Percentiles rank a stretch among this genome's conserved stretches.
These are phyloP conservation scores for Sapria himalayana DNA, from an alignment of 345 rosid species.

Conservation along the genomic window DNA sequence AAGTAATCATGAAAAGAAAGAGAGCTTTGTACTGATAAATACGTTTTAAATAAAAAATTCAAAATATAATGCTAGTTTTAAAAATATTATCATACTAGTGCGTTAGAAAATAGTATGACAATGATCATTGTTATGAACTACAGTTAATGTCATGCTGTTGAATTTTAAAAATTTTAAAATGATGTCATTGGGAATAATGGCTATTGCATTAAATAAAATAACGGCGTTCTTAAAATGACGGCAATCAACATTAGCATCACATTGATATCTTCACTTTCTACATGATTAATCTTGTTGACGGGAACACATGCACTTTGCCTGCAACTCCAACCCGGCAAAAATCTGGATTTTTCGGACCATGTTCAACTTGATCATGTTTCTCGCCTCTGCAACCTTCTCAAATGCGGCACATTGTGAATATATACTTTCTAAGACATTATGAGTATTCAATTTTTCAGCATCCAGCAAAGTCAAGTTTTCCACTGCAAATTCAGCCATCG, in stretches of 20 bases:
- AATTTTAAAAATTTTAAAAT: too few species aligned
- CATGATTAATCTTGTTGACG: slow-evolving; percentile 6
- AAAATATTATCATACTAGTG: too few species aligned
- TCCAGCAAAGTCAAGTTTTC: slow-evolving; percentile 10
- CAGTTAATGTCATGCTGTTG: too few species aligned
- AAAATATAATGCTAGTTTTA: too few species aligned
- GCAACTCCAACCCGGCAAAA: slow-evolving; percentile 12
- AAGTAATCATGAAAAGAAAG: too few species aligned
- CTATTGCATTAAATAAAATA: too few species aligned
- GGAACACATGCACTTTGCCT: slow-evolving; percentile 8
- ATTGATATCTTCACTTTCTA: slow-evolving; percentile 4
- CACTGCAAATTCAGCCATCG: slow-evolving; percentile 8
- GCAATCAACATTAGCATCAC: slow-evolving; percentile 1
- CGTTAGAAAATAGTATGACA: too few species aligned
- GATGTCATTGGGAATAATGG: too few species aligned
- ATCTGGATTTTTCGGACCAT: slow-evolving; percentile 9
- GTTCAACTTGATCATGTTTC: slow-evolving; percentile 12
- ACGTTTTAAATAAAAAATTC: too few species aligned
- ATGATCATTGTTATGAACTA: too few species aligned
- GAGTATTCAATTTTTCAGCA: slow-evolving; percentile 4
- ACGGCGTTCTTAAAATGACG: too few species aligned
- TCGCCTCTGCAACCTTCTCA: slow-evolving; percentile 18
- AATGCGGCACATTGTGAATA: slow-evolving; percentile 8
- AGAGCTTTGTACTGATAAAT: too few species aligned
- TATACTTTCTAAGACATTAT: slow-evolving; percentile 8